Base-by-base conservation (phyloP, 2,329 filamentous ascomycete genomes). In the Aspergillus melleus region DNA sequence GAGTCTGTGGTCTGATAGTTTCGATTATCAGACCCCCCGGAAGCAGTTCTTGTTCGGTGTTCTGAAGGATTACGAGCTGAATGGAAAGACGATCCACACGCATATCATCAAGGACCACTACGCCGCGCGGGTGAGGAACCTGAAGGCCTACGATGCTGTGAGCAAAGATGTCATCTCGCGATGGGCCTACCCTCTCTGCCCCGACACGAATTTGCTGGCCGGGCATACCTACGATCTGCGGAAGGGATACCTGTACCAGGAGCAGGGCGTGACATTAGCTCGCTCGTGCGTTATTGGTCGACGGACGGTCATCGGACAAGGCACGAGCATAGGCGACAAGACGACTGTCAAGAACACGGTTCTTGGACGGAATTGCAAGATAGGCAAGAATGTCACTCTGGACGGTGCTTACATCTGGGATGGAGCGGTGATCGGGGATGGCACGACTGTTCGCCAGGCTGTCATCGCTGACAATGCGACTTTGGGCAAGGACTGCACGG, bases 1-100 rank as follows among this genome's bases (percentile, higher is more conserved):
- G 49, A 93, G 93, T 8, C 80, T 98, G 59, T 99, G 95, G 91
- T 95, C 92, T 9, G 95, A 99, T 77, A 96, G 93, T 72, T 99
- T 98, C 70, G 94, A 99, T 75, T 98, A 96, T 75, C 92, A 97
- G 74, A 84, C 92, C 8, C 92, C 94, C 1, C 86, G 93, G 57
- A 89, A 89, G 69, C 92, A 96, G 70, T 97, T 96, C 69, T 78
- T 99, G 39, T 91, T 93, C 72, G 93, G 93, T 60, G 92, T 98
- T 1, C 80, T 99, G 56, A 97, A 97, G 79, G 95, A 99, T 74
- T 96, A 92, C 80, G 95, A 99, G 73, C 82, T 98, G 58, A 98
- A 98, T 74, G 93, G 93, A 60, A 96, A 98, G 80, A 92, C 92
- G n/a, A 91, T 99, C 55, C 92, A 97, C 74, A 90, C 92, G 2